These are phyloP conservation scores for Haberlea rhodopensis DNA, from an alignment of 257 asterid species.

Conservation along the genomic window DNA sequence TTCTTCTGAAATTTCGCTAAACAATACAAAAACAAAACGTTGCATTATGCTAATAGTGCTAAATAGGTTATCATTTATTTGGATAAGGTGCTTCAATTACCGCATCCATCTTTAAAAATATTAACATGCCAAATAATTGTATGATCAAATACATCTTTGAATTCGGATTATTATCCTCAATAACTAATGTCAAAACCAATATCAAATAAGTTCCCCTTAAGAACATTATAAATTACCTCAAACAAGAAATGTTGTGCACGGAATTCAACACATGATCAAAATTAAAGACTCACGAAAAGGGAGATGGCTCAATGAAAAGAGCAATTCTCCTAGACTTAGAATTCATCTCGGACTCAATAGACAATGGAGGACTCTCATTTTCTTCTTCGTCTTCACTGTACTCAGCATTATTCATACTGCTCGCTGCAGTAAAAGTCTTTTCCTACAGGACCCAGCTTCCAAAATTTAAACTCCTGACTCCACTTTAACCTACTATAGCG, in stretches of 20 bases:
- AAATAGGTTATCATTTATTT: too few relatives aligned
- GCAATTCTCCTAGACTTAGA: constrained; percentile 85
- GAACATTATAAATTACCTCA: constrained; percentile 11
- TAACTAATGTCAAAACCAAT: too few relatives aligned
- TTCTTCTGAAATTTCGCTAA: too few relatives aligned
- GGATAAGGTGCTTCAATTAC: too few relatives aligned
- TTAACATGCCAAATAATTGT: neutral
- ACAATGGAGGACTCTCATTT: constrained; percentile 57
- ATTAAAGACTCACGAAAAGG: constrained; percentile 78
- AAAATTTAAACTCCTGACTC: constrained; percentile 27
- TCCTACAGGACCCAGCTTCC: constrained; percentile 24
- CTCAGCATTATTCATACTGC: constrained; percentile 50
- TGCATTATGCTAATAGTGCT: too few relatives aligned
- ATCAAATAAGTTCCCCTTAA: neutral
- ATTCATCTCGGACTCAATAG: constrained; percentile 54
- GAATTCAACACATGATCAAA: neutral
- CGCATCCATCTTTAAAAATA: neutral
- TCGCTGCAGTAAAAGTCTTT: constrained; percentile 39
- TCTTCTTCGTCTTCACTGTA: constrained; percentile 43
- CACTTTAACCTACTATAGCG: neutral
- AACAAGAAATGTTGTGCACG: constrained; percentile 11
- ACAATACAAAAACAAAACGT: too few relatives aligned
- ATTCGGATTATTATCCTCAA: neutral
- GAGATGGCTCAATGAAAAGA: constrained; percentile 97
- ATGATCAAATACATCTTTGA: neutral